phyloP scores from a whole-genome alignment of 192 early-diverging fungal species.

The Linnemannia elongata region DNA sequence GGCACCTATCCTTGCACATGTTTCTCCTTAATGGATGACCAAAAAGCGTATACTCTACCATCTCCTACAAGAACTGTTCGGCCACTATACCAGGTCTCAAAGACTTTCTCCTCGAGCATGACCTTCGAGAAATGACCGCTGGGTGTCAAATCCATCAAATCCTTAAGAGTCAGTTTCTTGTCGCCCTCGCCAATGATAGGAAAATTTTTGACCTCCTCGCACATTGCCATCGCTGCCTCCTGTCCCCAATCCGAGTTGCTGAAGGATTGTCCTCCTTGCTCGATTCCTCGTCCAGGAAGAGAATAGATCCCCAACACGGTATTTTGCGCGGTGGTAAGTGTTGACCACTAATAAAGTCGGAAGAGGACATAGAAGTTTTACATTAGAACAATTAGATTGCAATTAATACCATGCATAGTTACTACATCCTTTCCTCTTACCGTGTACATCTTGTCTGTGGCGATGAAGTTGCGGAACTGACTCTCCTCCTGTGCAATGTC shows the following conservation, averaged over 20 bases:
- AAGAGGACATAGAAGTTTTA: too few species aligned
- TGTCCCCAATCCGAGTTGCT: background rate
- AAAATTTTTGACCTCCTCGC: slow-evolving; percentile 21
- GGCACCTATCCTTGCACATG: too few species aligned
- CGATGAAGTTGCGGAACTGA: too few species aligned
- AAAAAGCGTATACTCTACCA: background rate
- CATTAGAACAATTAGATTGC: background rate
- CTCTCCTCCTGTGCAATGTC: too few species aligned
- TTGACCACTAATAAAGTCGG: slow-evolving; percentile 1
- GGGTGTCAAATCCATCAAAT: slow-evolving; percentile 18
- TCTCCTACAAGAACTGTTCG: slow-evolving; percentile 17
- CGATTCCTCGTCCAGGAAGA: background rate
- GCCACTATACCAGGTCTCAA: slow-evolving; percentile 28
- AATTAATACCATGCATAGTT: background rate
- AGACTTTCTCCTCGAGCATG: slow-evolving; percentile 38
- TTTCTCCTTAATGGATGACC: too few species aligned
- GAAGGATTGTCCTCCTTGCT: background rate
- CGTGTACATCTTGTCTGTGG: background rate
- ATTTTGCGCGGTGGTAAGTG: background rate
- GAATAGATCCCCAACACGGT: background rate
- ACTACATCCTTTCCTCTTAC: background rate
- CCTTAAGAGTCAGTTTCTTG: background rate
- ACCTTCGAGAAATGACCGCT: slow-evolving; percentile 20
- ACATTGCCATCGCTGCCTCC: slow-evolving; percentile 14
- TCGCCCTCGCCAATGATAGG: background rate